phyloP scores from a whole-genome alignment of 768 basidiomycete genomes.

The Sarcomyxa edulis region DNA sequence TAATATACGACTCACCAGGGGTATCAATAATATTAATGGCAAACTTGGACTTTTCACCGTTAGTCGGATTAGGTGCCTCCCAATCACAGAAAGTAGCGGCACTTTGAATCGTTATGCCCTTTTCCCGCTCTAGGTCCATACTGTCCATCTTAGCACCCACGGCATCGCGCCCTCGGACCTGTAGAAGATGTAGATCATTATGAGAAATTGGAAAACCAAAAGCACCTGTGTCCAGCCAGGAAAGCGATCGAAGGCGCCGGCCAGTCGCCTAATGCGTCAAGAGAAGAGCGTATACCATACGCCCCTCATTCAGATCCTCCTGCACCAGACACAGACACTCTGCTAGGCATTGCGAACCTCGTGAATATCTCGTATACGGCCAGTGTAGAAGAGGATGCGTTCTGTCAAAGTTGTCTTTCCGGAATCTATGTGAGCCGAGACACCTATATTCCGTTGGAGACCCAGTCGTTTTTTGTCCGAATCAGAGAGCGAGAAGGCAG shows the following conservation, averaged over 20 bases:
- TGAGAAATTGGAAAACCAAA: slow-evolving; percentile 6
- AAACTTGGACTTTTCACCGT: slow-evolving; percentile 70
- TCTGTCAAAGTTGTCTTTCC: slow-evolving; percentile 99
- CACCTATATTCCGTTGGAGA: slow-evolving; percentile 91
- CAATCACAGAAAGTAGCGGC: slow-evolving; percentile 99
- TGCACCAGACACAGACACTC: too few species aligned
- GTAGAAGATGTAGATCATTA: slow-evolving; percentile 12
- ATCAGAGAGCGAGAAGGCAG: slow-evolving; percentile 43
- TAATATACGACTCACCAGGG: slow-evolving; percentile 52
- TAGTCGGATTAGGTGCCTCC: slow-evolving; percentile 62
- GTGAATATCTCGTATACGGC: slow-evolving; percentile 92
- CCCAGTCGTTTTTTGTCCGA: slow-evolving; percentile 61
- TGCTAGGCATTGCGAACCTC: slow-evolving; percentile 60
- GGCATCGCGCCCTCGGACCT: slow-evolving; percentile 91
- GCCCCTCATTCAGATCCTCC: slow-evolving; percentile 11
- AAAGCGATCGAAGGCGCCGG: background rate
- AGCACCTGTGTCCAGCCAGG: background rate
- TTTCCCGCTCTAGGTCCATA: slow-evolving; percentile 98
- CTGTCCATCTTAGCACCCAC: slow-evolving; percentile 99
- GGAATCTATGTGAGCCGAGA: slow-evolving; percentile 93
- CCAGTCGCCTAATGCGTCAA: background rate
- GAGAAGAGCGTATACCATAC: slow-evolving; percentile 1
- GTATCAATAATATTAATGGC: slow-evolving; percentile 99
- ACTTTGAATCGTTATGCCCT: slow-evolving; percentile 98
- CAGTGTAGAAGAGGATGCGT: slow-evolving; percentile 93